phyloP scores from a whole-genome alignment of 164 flowering plant genomes.

The Annona cherimola region DNA sequence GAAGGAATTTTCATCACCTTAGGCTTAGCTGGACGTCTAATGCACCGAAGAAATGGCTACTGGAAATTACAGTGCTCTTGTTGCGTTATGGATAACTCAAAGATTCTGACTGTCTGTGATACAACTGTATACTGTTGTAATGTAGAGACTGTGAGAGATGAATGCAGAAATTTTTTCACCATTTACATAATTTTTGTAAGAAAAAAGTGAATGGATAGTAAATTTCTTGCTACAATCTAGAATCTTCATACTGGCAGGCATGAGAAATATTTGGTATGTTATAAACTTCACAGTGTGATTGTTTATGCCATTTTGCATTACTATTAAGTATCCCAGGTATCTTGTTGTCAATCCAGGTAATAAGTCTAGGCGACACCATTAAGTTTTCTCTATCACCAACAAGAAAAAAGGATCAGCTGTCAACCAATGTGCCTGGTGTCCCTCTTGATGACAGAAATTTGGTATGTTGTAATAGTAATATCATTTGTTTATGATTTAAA shows the following conservation, averaged over 20 bases:
- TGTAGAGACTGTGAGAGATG: not conserved
- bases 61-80: too few relatives aligned
- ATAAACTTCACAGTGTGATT: not conserved
- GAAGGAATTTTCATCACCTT: too few relatives aligned
- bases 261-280: not conserved
- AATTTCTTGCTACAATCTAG: not conserved
- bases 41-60: not conserved
- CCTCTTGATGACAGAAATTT: conserved; percentile 86
- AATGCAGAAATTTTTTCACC: not conserved
- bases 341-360: conserved; percentile 44
- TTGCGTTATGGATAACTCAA: too few relatives aligned
- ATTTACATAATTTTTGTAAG: not conserved
- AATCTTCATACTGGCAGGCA: not conserved
- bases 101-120: too few relatives aligned
- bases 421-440: conserved; percentile 81
- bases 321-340: not conserved
- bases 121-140: too few relatives aligned
- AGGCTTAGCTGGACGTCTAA: too few relatives aligned
- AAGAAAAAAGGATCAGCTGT: conserved; percentile 62
- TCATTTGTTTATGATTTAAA: not conserved
- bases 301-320: not conserved
- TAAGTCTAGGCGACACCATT: conserved; percentile 84
- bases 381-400: conserved; percentile 85
- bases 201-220: not conserved
- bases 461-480: conserved; percentile 31